Evolutionary conservation across 2,329 filamentous ascomycete species (phyloP), one percentile per base, ranked within the genome.

Genomic region (Dactylellina sp.): DNA sequence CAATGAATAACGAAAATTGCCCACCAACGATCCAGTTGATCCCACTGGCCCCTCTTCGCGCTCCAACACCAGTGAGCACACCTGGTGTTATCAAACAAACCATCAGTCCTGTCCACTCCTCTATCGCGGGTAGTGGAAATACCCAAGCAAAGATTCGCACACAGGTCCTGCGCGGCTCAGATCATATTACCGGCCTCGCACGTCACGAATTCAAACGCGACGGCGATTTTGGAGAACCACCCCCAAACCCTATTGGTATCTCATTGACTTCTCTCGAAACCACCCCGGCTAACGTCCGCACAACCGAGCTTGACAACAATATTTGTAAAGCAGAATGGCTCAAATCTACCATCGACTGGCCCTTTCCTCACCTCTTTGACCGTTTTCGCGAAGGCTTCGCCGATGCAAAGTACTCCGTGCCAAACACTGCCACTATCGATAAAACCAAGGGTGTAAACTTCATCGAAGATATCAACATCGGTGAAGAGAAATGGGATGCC

Each of bases 241-340:
- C 52, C 18, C 70, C 70, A 25, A 74, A 74, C 18, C 55, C 56
- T 6, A 55, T 60, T 12, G 70, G 61, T 2, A 56, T 66, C 24
- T 40, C 44, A 1, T 11, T 55, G 5, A 37, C 55, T 2, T 49
- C 70, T 4, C 55, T 60, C 4, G 53, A 56, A 39, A 66, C 70
- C 32, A 16, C 46, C 5, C 32, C 39, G 18, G 61, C 70, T 9
- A 74, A 74, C 24, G 56, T 50, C 16, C 56, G 52, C 35, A 44
- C 55, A 20, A 44, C 46, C 12, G 70, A 74, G 16, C 56, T 74
- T 11, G 70, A 74, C 44, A 66, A 50, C 47, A 74, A 74, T 25
- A 74, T 74, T 37, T 74, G 70, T 61, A 74, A 74, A 44, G 40
- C 55, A n/a, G 70, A 66, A 66, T 74, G 70, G 70, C 35, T 66